These are phyloP conservation scores for Flaveria ramosissima DNA, from an alignment of 129 eudicot species.

Conservation along the genomic window DNA sequence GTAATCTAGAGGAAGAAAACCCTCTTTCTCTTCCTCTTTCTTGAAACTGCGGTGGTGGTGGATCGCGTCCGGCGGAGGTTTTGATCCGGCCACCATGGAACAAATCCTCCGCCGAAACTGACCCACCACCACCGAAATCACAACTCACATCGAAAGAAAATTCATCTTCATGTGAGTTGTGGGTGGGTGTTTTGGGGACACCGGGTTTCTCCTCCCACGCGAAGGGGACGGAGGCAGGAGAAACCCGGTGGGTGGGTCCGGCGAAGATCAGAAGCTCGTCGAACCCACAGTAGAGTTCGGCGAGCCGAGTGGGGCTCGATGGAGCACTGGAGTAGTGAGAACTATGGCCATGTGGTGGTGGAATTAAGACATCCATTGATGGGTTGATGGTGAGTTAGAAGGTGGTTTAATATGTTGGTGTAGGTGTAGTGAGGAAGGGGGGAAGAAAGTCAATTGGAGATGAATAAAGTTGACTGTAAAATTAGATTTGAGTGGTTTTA, in stretches of 20 bases:
- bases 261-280: conserved; percentile 36
- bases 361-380: conserved; percentile 36
- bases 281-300: conserved; percentile 41
- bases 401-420: neutral
- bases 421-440: conserved; percentile 19
- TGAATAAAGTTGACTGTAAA: conserved; percentile 27
- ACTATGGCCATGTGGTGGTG: conserved; percentile 32
- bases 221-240: conserved; percentile 38
- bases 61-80: no score
- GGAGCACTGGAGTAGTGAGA: conserved; percentile 65
- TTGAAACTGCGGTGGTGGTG: no score
- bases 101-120: no score
- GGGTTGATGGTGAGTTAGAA: conserved; percentile 18
- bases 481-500: neutral
- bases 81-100: no score
- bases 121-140: no score
- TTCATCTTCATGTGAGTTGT: no score
- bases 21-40: neutral
- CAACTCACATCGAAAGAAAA: no score
- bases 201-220: conserved; percentile 62
- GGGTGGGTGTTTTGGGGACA: neutral
- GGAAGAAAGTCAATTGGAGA: conserved; percentile 19
- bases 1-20: neutral
- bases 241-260: neutral
- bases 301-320: conserved; percentile 47